A percentile compares a stretch with the other conserved stretches of the same genome.
phyloP scores from a whole-genome alignment of 1,139 yeast genomes.

The Geotrichum europaeum region DNA sequence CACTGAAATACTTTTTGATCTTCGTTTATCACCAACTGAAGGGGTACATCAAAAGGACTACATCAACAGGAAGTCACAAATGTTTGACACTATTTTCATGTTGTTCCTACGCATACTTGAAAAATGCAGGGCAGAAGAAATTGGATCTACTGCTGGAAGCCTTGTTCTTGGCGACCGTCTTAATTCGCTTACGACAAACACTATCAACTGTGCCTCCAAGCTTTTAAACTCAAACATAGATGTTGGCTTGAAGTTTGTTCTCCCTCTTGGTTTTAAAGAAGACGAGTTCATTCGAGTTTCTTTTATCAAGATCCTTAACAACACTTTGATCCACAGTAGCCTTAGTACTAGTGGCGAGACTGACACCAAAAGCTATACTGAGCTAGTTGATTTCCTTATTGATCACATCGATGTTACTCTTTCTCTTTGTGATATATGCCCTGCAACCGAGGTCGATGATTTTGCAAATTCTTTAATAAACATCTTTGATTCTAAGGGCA shows the following conservation, averaged over 20 bases:
- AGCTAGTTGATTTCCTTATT: constrained; percentile 30
- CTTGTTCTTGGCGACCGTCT: constrained; percentile 40
- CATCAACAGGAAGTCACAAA: constrained; percentile 52
- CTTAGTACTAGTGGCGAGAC: constrained; percentile 31
- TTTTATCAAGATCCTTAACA: constrained; percentile 70
- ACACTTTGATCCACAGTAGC: constrained; percentile 48
- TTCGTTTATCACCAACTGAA: constrained; percentile 33
- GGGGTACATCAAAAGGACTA: constrained; percentile 45
- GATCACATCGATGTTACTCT: constrained; percentile 22
- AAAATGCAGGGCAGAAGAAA: constrained; percentile 40
- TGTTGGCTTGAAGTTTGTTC: constrained; percentile 68
- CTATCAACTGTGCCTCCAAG: constrained; percentile 63
- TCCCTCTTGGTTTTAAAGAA: constrained; percentile 73
- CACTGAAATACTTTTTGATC: constrained; percentile 26
- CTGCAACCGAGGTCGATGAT: constrained; percentile 66
- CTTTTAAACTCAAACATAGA: constrained; percentile 67
- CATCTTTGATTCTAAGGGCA: constrained; percentile 50
- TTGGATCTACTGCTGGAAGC: constrained; percentile 11
- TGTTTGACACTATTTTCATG: constrained; percentile 68
- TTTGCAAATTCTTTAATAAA: constrained; percentile 65
- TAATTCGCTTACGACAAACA: constrained; percentile 53
- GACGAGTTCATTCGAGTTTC: constrained; percentile 61
- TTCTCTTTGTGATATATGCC: constrained; percentile 39
- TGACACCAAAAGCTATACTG: constrained; percentile 30
- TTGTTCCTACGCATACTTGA: constrained; percentile 66